Evolutionary conservation across 2,329 filamentous ascomycete genomes (phyloP), one percentile per base, ranked within the genome.

Genomic region (Rhynchosporium graminicola): DNA sequence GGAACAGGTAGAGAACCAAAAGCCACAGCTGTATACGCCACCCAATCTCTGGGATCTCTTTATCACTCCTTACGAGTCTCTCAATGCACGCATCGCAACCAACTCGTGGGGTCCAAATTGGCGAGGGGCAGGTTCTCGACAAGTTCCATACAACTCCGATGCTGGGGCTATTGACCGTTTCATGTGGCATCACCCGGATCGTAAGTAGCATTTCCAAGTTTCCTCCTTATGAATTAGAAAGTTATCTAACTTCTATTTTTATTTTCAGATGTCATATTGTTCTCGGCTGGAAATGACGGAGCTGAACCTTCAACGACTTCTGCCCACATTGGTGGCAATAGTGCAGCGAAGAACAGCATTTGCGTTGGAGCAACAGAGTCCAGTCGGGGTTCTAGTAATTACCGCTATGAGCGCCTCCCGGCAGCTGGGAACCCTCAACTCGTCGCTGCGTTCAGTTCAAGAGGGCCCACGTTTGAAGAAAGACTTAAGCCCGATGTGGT

Each of bases 401-500:
- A 20, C 36, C 20, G 43, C 43, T 12, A 46, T 40, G 36, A 20
- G 20, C 20, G 20, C 20, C 20, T 20, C 20, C 20, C 20, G 20
- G 20, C 20, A 20, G 20, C 20, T 20, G 20, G 20, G 5, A 46
- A 46, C 13, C 6, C 43, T 7, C 9, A 46, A 26, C 9, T 9
- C 31, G 31, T 52, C 6, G 48, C 48, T 6, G 10, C 26, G 12
- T 52, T 52, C 26, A 52, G 48, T 28, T 29, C n/a, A 7, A 6
- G 26, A 29, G 48, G 48, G 4, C 48, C 48, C 12, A 52, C 48
- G 6, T 8, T 7, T 5, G 31, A 52, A 13, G 9, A 26, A 9
- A 6, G 48, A 7, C 6, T 52, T 3, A 52, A 52, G 20, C 48
- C 48, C 8, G 48, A 52, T 52, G 48, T 52, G 7, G 48, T 52